Conservation (phyloP, 768 basidiomycete genomes). For the Lactifluus hygrophoroides region DNA sequence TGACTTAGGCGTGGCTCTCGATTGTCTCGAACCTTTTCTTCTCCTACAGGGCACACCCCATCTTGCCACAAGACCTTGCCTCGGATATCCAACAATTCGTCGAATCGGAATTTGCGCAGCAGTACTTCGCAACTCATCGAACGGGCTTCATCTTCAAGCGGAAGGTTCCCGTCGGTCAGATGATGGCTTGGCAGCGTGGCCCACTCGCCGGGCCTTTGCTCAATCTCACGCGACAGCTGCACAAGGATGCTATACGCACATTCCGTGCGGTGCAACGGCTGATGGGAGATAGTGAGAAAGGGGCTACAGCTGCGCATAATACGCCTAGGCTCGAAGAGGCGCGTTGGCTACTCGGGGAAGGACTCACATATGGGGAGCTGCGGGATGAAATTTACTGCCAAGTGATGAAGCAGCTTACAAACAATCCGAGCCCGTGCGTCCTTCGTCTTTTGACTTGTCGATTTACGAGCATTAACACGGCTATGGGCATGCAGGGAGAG, state of each 20-base stretch:
- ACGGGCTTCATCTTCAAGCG: conserved; percentile 82
- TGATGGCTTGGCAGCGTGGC: conserved; percentile 85
- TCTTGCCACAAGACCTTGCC: conserved; percentile 71
- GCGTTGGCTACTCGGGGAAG: conserved; percentile 76
- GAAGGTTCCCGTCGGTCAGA: conserved; percentile 70
- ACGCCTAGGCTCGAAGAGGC: conserved; percentile 65
- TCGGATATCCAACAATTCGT: conserved; percentile 84
- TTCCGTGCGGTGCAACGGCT: conserved; percentile 89
- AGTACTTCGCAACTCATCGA: conserved; percentile 87
- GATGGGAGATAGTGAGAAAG: conserved; percentile 87
- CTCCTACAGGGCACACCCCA: conserved; percentile 55
- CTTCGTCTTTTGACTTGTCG: not conserved
- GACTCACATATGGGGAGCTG: conserved; percentile 71
- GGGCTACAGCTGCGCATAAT: conserved; percentile 42
- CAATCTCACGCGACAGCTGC: conserved; percentile 51
- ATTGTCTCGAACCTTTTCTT: not conserved
- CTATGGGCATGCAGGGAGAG: conserved; percentile 49
- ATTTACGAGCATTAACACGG: not conserved
- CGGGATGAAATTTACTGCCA: conserved; percentile 94
- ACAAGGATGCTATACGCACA: conserved; percentile 70
- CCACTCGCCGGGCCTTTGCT: conserved; percentile 71
- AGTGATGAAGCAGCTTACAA: conserved; percentile 81
- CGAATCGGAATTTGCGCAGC: conserved; percentile 74
- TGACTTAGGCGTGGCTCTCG: not conserved
- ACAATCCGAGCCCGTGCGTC: conserved; percentile 71